These are phyloP conservation scores for Hymenoscyphus albidus DNA, from an alignment of 2,329 filamentous ascomycete genomes.

Conservation along the genomic window DNA sequence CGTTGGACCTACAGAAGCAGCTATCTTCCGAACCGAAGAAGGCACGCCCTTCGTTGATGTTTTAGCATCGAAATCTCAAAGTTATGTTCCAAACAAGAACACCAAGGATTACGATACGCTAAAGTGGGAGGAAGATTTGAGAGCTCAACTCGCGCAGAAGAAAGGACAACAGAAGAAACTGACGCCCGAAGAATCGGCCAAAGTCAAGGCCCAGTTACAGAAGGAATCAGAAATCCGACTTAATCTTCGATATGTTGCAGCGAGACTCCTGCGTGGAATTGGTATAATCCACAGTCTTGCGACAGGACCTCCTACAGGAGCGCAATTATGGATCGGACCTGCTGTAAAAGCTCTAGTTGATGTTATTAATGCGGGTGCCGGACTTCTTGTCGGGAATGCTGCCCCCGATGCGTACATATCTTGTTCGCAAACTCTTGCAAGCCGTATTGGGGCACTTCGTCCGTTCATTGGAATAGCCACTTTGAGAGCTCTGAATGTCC, in stretches of 20 bases:
- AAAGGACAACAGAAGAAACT: slow-evolving; percentile 90
- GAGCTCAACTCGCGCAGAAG: slow-evolving; percentile 84
- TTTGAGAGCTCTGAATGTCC: slow-evolving; percentile 71
- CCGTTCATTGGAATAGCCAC: slow-evolving; percentile 86
- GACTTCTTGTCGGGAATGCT: slow-evolving; percentile 74
- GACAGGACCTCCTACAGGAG: slow-evolving; percentile 83
- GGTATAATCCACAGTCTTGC: slow-evolving; percentile 81
- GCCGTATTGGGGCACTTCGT: slow-evolving; percentile 70
- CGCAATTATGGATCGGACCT: slow-evolving; percentile 80
- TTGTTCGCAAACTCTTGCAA: slow-evolving; percentile 71
- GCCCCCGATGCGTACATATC: slow-evolving; percentile 75
- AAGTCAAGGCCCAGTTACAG: slow-evolving; percentile 83
- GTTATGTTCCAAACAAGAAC: slow-evolving; percentile 74
- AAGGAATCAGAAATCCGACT: slow-evolving; percentile 80
- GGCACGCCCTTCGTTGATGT: slow-evolving; percentile 89
- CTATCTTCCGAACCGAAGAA: slow-evolving; percentile 87
- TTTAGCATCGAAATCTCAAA: slow-evolving; percentile 73
- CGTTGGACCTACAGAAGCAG: slow-evolving; percentile 82
- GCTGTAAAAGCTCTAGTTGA: slow-evolving; percentile 71
- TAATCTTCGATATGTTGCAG: slow-evolving; percentile 65
- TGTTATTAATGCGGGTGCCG: slow-evolving; percentile 74
- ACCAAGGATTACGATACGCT: slow-evolving; percentile 92
- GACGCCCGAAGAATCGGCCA: slow-evolving; percentile 80
- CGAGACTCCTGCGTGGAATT: slow-evolving; percentile 73
- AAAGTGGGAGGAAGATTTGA: slow-evolving; percentile 94